These are phyloP conservation scores for Gleditsia sinensis DNA, from an alignment of 306 rosid species.

Conservation along the genomic window DNA sequence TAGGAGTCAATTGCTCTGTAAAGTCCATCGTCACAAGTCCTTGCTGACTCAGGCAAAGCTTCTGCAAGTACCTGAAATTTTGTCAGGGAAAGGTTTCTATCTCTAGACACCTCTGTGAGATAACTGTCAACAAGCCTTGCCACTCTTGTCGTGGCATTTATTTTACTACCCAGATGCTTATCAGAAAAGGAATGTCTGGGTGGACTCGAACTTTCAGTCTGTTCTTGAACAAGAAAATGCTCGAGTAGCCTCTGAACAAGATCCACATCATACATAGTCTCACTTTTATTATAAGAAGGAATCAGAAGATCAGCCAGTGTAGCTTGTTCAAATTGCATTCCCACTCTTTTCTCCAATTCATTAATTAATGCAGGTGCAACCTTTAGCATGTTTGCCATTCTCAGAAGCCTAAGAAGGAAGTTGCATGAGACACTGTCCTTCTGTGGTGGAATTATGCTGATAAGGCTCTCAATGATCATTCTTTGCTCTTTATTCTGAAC, in stretches of 20 bases:
- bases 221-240: constrained; percentile 96
- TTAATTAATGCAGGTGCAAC: constrained; percentile 87
- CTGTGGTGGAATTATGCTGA: constrained; percentile 93
- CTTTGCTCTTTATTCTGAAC: constrained; percentile 81
- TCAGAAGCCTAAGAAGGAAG: constrained; percentile 85
- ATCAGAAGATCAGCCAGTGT: constrained; percentile 76
- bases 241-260: constrained; percentile 93
- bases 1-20: constrained; percentile 96
- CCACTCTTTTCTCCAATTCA: constrained; percentile 92
- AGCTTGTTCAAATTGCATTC: constrained; percentile 99
- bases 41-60: constrained; percentile 92
- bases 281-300: constrained; percentile 65
- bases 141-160: constrained; percentile 93
- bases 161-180: constrained; percentile 47
- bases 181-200: constrained; percentile 59
- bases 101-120: constrained; percentile 93
- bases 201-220: constrained; percentile 77
- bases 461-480: constrained; percentile 91
- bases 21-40: constrained; percentile 95
- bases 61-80: constrained; percentile 99
- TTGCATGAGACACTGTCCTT: constrained; percentile 93
- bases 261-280: constrained; percentile 81
- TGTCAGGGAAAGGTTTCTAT: constrained; percentile 88
- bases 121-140: constrained; percentile 96
- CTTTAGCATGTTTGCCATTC: constrained; percentile 87